These are phyloP conservation scores for Tritrichomonas foetus DNA, from an alignment of 208 protist species.

Conservation along the genomic window DNA sequence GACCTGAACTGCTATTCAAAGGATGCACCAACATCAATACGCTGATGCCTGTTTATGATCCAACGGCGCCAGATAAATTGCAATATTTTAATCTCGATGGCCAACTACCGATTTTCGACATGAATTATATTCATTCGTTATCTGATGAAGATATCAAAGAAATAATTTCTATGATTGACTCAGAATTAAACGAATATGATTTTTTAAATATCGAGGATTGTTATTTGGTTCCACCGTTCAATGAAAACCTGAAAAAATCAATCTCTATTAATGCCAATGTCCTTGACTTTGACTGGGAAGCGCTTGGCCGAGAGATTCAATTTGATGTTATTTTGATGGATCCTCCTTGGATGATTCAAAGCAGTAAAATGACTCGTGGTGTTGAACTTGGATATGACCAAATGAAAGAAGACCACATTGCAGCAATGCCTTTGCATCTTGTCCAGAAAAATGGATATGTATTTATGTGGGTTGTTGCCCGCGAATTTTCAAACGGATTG, in stretches of 20 bases:
- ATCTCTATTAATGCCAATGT: not conserved
- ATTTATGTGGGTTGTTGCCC: slow-evolving; percentile 24
- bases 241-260: not conserved
- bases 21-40: not conserved
- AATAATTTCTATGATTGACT: not conserved
- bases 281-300: not conserved
- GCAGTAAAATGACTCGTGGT: not conserved
- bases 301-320: not conserved
- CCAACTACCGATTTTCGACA: not conserved
- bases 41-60: not conserved
- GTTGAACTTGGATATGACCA: slow-evolving; percentile 36
- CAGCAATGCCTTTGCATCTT: not conserved
- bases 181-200: not conserved
- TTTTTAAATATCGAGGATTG: not conserved
- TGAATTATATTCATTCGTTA: not conserved
- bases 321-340: slow-evolving; percentile 43
- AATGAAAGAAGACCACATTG: not conserved
- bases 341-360: slow-evolving; percentile 5
- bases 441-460: slow-evolving; percentile 10
- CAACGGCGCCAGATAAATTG: not conserved
- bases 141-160: not conserved
- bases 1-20: not conserved
- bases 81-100: not conserved
- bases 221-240: not conserved
- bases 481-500: not conserved